phyloP scores from a whole-genome alignment of 495 filamentous ascomycete genomes.

The Tuber calosporum region DNA sequence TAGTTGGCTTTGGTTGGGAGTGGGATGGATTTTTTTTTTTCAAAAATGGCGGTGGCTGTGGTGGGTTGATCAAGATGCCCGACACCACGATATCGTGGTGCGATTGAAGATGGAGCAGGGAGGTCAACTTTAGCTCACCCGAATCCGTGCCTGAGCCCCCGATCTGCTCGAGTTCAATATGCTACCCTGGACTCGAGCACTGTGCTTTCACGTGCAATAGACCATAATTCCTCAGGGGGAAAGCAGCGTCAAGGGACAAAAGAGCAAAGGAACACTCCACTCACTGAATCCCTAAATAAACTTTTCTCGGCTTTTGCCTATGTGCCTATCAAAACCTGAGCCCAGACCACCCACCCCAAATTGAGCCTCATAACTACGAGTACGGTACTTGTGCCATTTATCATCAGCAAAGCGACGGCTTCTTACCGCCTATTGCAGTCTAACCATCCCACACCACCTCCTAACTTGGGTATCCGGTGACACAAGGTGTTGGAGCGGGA shows the following conservation, averaged over 20 bases:
- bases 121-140: background rate
- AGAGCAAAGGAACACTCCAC: background rate
- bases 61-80: background rate
- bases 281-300: background rate
- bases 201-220: too few species aligned
- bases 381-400: too few species aligned
- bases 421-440: background rate
- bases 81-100: background rate
- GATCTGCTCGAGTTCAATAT: background rate
- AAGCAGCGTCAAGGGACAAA: too few species aligned
- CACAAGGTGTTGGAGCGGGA: background rate
- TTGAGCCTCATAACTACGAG: background rate
- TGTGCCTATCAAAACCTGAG: background rate
- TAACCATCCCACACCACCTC: background rate
- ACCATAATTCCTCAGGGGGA: too few species aligned
- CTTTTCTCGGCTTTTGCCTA: background rate
- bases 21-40: background rate
- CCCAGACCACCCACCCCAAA: background rate
- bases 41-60: background rate
- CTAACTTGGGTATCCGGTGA: background rate
- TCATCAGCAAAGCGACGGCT: background rate
- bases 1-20: background rate
- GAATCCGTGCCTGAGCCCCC: background rate
- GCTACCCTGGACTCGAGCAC: too few species aligned
- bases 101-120: background rate